Conservation (phyloP, 768 basidiomycete species). For the Boletus edulis region DNA sequence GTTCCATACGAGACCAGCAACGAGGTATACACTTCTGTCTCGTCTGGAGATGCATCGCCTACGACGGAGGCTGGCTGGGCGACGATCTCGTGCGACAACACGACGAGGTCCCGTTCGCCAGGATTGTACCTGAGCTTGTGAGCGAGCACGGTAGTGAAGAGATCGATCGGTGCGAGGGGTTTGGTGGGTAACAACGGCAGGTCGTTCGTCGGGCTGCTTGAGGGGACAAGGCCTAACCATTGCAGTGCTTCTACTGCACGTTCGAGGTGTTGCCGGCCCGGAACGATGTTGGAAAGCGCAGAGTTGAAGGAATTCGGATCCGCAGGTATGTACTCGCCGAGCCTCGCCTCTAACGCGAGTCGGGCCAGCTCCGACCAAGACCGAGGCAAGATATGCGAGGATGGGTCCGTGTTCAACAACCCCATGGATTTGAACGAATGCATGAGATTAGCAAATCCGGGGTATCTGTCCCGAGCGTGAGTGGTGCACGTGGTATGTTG, state of each 20-base stretch:
- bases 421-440: constrained; percentile 70
- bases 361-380: constrained; percentile 38
- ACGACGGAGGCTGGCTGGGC: constrained; percentile 28
- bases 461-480: constrained; percentile 52
- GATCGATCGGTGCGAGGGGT: constrained; percentile 58
- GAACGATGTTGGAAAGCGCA: constrained; percentile 28
- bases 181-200: constrained; percentile 45
- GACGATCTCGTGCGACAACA: constrained; percentile 82
- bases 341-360: constrained; percentile 30
- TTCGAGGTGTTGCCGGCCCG: constrained; percentile 17
- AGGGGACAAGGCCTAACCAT: constrained; percentile 31
- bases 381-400: constrained; percentile 16
- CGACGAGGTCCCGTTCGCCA: constrained; percentile 81
- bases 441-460: constrained; percentile 77
- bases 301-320: constrained; percentile 35
- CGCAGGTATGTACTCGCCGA: constrained; percentile 24
- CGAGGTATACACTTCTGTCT: constrained; percentile 62
- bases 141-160: constrained; percentile 70
- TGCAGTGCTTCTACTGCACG: constrained; percentile 41
- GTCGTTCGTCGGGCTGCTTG: constrained; percentile 1
- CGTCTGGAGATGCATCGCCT: constrained; percentile 1
- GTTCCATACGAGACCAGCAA: constrained; percentile 64
- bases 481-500: not conserved
- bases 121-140: constrained; percentile 67
- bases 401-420: constrained; percentile 46